Percentiles rank a stretch among this genome's conserved stretches.
phyloP scores from a whole-genome alignment of 495 filamentous ascomycete species.

The Thermochaetoides thermophila region DNA sequence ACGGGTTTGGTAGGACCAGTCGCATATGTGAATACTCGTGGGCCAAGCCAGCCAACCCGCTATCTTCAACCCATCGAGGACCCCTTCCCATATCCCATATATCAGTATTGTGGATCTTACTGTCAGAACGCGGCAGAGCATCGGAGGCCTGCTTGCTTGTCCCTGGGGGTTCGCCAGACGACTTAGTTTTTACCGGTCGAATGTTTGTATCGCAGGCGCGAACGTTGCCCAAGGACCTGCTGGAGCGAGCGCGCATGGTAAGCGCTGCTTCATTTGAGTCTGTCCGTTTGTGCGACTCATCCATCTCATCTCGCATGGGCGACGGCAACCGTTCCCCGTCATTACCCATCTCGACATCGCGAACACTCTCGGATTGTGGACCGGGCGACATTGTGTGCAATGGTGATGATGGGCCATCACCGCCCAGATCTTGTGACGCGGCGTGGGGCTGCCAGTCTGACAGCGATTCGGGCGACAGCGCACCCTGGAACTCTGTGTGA shows the following conservation, averaged over 20 bases:
- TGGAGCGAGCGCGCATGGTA: slow-evolving; percentile 4
- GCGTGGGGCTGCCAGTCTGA: too few species aligned
- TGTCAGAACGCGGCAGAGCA: neutral
- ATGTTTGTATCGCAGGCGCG: too few species aligned
- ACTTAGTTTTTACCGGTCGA: too few species aligned
- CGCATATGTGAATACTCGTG: slow-evolving; percentile 54
- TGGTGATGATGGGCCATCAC: too few species aligned
- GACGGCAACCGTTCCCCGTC: slow-evolving; percentile 4
- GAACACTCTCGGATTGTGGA: slow-evolving; percentile 16
- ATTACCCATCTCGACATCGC: slow-evolving; percentile 14
- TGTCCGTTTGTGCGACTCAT: slow-evolving; percentile 21
- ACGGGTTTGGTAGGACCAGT: slow-evolving; percentile 48
- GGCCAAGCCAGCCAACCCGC: slow-evolving; percentile 28
- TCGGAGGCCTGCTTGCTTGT: slow-evolving; percentile 2
- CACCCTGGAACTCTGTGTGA: neutral
- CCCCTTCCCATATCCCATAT: slow-evolving; percentile 9
- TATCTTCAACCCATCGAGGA: slow-evolving; percentile 17
- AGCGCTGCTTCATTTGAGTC: slow-evolving; percentile 20
- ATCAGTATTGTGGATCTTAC: slow-evolving; percentile 12
- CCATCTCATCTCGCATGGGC: slow-evolving; percentile 5
- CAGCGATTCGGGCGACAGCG: too few species aligned
- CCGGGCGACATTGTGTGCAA: slow-evolving; percentile 25
- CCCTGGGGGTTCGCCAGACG: neutral
- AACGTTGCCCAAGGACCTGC: too few species aligned
- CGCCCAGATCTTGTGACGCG: too few species aligned